phyloP scores from a whole-genome alignment of 208 protist species.

The Trypanosoma conorhini region DNA sequence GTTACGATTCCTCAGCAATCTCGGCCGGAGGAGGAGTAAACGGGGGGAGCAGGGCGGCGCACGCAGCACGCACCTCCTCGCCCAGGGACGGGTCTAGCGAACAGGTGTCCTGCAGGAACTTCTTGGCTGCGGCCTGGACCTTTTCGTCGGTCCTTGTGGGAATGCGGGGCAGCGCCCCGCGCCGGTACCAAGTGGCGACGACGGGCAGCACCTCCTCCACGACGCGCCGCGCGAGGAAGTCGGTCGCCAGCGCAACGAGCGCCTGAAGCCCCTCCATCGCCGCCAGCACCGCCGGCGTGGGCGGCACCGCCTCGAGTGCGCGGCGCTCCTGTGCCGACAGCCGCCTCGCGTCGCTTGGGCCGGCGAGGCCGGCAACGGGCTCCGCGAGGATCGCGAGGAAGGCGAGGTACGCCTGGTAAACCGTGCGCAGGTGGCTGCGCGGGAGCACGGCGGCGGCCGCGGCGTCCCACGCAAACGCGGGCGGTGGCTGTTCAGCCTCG shows the following conservation, averaged over 20 bases:
- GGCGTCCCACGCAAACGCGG: conserved; percentile 27
- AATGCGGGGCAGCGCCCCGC: conserved; percentile 54
- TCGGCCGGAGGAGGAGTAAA: neutral
- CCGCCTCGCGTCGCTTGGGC: conserved; percentile 22
- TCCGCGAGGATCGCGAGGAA: conserved; percentile 73
- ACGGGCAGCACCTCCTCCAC: conserved; percentile 79
- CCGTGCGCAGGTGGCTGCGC: conserved; percentile 75
- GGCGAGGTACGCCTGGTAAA: conserved; percentile 79
- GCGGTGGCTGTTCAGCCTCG: conserved; percentile 2
- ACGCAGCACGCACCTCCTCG: conserved; percentile 11
- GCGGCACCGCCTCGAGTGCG: conserved; percentile 46
- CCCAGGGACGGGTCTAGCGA: conserved; percentile 10
- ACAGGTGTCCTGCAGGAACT: conserved; percentile 23
- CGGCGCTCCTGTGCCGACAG: conserved; percentile 54
- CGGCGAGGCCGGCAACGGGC: conserved; percentile 50
- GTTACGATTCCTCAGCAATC: neutral
- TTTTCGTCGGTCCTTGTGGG: conserved; percentile 75
- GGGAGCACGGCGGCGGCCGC: conserved; percentile 42
- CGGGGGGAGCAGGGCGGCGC: conserved; percentile 2
- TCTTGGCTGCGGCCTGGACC: conserved; percentile 34
- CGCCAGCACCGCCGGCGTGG: conserved; percentile 55
- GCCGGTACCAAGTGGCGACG: conserved; percentile 77
- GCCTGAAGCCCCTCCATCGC: conserved; percentile 53
- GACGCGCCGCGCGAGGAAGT: conserved; percentile 74
- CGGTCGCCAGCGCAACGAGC: conserved; percentile 49